Base-by-base conservation (phyloP, 345 rosid species). In the Populus davidiana region DNA sequence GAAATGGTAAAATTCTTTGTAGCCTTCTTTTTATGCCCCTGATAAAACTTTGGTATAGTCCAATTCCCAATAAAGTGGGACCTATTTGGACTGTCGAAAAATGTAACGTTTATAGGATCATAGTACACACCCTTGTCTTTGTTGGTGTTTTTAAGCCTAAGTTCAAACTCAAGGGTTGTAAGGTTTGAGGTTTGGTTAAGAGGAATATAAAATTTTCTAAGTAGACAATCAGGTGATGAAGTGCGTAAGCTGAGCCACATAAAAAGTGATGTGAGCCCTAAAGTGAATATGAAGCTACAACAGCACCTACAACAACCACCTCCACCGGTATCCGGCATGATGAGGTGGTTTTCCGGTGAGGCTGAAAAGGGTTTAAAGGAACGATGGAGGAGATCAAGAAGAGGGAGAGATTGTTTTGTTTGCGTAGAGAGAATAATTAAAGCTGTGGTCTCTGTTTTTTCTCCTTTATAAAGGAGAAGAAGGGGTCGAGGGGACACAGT, bases 191-290 rank as follows among this genome's bases (percentile, higher is more conserved):
- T 72, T 61, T 14, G 79, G 82, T 90, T 29, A 77, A 91, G 89
- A 17, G 98, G 91, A 65, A 95, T 72, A 85, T 87, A 87, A 62
- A 95, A 83, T 1, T 41, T 5, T 1, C 80, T 23, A 54, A 95
- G 82, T 16, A 79, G 80, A 78, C 90, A 86, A 73, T 82, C 83
- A 11, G 98, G 98, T n/a, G 83, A 81, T 33, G 88, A 68, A 31
- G 91, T 27, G 6, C 93, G 92, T n/a, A 91, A 79, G 47, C 90
- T 86, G 1, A 93, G 91, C 99, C 99, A 93, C 77, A 94, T 5
- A 81, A 91, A 89, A 20, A 94, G 89, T 27, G 87, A 78, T 23
- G 97, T 83, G 18, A 94, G 69, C 50, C 97, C 97, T 36, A 80
- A 77, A 6, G 88, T 84, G 83, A 94, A 71, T 73, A 90, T 79